Conservation (phyloP, 2,329 filamentous ascomycete species). For the Emergomyces africanus region DNA sequence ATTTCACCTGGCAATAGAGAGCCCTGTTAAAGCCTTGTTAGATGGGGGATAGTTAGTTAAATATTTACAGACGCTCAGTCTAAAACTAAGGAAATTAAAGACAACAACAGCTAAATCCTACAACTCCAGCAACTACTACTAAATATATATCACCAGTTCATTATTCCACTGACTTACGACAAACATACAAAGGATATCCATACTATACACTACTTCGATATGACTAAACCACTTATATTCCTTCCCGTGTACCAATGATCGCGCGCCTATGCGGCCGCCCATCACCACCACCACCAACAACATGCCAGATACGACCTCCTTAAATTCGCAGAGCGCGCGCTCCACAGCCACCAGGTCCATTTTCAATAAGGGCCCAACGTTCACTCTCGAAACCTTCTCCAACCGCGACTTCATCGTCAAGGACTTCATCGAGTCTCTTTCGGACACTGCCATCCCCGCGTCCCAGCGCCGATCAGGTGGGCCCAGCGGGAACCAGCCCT, state of each 20-base stretch:
- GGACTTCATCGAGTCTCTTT: conserved; percentile 90
- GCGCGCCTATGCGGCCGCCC: background rate
- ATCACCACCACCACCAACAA: conserved; percentile 20
- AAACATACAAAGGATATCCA: background rate
- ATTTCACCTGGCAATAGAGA: background rate
- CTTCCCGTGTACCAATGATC: background rate
- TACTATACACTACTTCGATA: background rate
- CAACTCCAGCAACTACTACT: background rate
- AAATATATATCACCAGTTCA: background rate
- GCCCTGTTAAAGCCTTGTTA: too few relatives aligned
- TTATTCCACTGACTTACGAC: background rate
- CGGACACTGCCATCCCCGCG: conserved; percentile 63
- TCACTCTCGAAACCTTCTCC: conserved; percentile 78
- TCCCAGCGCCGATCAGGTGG: conserved; percentile 62
- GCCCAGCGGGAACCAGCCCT: conserved; percentile 37
- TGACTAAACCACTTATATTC: background rate
- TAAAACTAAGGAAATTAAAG: too few relatives aligned
- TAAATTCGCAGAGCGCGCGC: conserved; percentile 4
- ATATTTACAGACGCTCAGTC: background rate
- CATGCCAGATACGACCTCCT: conserved; percentile 28
- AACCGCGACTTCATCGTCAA: conserved; percentile 93
- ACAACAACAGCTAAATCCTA: background rate
- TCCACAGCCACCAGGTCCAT: conserved; percentile 40
- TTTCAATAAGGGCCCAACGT: conserved; percentile 67
- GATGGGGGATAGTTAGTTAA: too few relatives aligned